Conservation (phyloP, 495 filamentous ascomycete genomes). For the Daldinia caldariorum region DNA sequence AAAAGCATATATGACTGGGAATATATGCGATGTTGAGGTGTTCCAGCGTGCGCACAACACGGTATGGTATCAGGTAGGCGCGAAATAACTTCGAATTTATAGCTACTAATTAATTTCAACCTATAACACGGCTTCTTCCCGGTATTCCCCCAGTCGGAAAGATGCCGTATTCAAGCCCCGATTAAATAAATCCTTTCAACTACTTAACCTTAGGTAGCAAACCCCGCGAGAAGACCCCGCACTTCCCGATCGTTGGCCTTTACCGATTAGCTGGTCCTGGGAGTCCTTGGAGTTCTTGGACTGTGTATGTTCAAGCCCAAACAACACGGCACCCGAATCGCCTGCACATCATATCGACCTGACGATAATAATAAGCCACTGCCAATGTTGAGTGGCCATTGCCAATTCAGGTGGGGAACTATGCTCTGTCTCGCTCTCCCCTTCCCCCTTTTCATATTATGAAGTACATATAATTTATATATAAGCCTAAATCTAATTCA, state of each 20-base stretch:
- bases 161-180: constrained; percentile 26
- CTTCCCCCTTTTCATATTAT: neutral
- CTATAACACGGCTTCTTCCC: constrained; percentile 4
- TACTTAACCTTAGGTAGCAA: neutral
- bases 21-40: constrained; percentile 1
- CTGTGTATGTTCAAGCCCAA: constrained; percentile 13
- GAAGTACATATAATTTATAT: constrained; percentile 12
- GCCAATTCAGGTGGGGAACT: neutral
- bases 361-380: neutral
- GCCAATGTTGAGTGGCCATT: neutral
- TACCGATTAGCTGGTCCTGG: constrained; percentile 11
- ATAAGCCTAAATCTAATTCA: neutral
- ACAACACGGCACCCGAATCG: constrained; percentile 3
- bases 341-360: neutral
- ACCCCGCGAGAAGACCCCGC: constrained; percentile 35
- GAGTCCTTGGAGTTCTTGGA: constrained; percentile 1
- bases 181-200: neutral
- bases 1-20: neutral
- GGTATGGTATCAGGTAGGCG: neutral
- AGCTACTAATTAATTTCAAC: constrained; percentile 4
- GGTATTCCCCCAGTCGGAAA: constrained; percentile 4
- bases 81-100: neutral
- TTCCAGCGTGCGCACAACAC: neutral
- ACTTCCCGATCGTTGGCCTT: constrained; percentile 13
- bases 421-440: neutral